Conservation (phyloP, 2,329 filamentous ascomycete genomes). For the Xylariales sp. region DNA sequence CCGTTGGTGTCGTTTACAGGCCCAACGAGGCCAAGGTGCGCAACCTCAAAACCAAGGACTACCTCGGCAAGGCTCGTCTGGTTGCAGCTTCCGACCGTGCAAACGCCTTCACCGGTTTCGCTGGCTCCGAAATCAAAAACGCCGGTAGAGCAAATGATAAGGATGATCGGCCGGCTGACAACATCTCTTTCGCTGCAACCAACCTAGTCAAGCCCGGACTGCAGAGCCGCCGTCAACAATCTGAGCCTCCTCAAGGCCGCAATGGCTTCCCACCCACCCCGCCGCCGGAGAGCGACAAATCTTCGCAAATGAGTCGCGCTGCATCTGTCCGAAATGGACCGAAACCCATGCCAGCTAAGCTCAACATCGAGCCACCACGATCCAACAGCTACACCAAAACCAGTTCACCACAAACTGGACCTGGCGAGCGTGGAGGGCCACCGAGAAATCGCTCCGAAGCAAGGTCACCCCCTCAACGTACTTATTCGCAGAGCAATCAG, state of each 20-base stretch:
- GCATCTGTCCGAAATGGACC: constrained; percentile 59
- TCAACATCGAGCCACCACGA: constrained; percentile 54
- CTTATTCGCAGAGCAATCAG: constrained; percentile 36
- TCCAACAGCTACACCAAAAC: constrained; percentile 52
- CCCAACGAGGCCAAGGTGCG: constrained; percentile 98
- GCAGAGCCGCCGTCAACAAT: constrained; percentile 76
- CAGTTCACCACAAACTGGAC: constrained; percentile 36
- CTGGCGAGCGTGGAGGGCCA: constrained; percentile 20
- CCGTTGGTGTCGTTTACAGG: constrained; percentile 89
- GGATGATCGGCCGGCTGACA: constrained; percentile 79
- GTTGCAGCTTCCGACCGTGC: constrained; percentile 80
- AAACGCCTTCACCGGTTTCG: constrained; percentile 79
- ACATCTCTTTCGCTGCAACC: constrained; percentile 85
- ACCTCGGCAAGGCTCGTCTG: constrained; percentile 90
- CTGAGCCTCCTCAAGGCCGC: constrained; percentile 73
- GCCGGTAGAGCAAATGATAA: constrained; percentile 52
- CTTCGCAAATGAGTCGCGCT: constrained; percentile 43
- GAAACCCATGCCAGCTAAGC: constrained; percentile 57
- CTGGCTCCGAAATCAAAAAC: constrained; percentile 75
- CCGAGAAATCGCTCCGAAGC: constrained; percentile 37
- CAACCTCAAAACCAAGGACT: constrained; percentile 96
- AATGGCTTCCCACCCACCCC: constrained; percentile 97
- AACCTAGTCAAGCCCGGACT: constrained; percentile 89
- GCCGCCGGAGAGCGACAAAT: constrained; percentile 81
- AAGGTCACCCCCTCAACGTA: constrained; percentile 40